Conservation (phyloP, 139 green algal genomes). For the Ettlia oleoabundans region DNA sequence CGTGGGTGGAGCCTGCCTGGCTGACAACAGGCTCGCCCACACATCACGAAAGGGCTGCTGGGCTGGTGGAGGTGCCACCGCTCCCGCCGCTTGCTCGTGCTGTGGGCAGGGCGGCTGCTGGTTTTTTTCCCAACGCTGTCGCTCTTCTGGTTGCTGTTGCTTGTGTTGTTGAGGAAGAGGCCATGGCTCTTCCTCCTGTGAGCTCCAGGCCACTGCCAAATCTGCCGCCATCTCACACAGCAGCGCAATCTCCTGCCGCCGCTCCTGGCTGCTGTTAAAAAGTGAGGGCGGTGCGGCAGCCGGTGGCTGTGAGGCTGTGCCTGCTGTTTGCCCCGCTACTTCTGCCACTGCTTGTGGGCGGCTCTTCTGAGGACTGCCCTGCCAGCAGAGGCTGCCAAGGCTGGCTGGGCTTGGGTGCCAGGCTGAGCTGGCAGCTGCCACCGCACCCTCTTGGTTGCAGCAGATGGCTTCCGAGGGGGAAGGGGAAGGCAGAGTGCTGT, state of each 20-base stretch:
- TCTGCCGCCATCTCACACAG: slow-evolving; percentile 9
- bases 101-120: not conserved
- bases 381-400: not conserved
- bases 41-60: no score
- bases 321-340: no score
- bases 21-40: no score
- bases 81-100: not conserved
- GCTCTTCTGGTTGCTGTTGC: not conserved
- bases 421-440: not conserved
- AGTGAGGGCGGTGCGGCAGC: not conserved
- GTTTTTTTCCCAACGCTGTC: not conserved
- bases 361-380: not conserved
- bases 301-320: no score
- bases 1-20: no score
- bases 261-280: slow-evolving; percentile 22
- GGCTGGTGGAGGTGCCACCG: no score
- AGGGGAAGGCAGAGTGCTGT: not conserved
- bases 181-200: slow-evolving; percentile 9
- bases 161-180: not conserved
- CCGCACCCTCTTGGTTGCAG: not conserved
- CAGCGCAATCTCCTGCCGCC: slow-evolving; percentile 7
- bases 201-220: not conserved
- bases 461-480: no score
- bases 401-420: not conserved
- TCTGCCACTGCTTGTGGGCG: not conserved